Percentiles rank a stretch among this genome's conserved stretches.
phyloP scores from a whole-genome alignment of 1,284 basidiomycete species.

The Quambalaria eucalypti region DNA sequence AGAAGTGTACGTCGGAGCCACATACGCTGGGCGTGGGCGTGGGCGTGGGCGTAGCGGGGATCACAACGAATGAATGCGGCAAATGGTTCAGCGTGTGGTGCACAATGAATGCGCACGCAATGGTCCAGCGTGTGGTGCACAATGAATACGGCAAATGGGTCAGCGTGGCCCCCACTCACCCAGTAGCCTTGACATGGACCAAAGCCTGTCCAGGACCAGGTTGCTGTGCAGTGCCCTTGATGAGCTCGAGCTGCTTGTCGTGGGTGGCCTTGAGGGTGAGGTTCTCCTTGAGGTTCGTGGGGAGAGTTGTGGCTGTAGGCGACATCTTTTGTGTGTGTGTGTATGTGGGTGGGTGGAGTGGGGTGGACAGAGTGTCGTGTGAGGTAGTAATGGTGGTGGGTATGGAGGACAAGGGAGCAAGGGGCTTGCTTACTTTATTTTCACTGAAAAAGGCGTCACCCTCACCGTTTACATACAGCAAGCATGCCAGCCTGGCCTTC shows the following conservation, averaged over 20 bases:
- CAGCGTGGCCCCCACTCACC: constrained; percentile 11
- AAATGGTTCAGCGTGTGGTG: too few relatives aligned
- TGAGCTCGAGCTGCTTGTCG: constrained; percentile 34
- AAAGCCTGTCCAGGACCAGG: constrained; percentile 38
- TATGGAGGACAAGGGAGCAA: too few relatives aligned
- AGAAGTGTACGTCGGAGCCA: constrained; percentile 53
- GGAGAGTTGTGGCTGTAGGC: not conserved
- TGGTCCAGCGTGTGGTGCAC: not conserved
- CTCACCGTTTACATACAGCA: too few relatives aligned
- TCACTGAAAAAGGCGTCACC: too few relatives aligned
- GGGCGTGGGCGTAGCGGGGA: too few relatives aligned
- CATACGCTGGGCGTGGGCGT: constrained; percentile 1
- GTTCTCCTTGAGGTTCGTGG: constrained; percentile 19
- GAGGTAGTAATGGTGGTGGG: too few relatives aligned
- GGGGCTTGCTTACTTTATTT: too few relatives aligned
- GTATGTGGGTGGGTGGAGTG: too few relatives aligned
- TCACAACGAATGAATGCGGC: too few relatives aligned
- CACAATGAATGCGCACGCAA: not conserved
- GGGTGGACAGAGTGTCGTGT: too few relatives aligned
- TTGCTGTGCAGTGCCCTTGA: constrained; percentile 17
- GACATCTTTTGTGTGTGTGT: too few relatives aligned
- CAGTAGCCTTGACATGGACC: constrained; percentile 39
- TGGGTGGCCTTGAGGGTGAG: constrained; percentile 28
- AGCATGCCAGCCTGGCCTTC: too few relatives aligned
- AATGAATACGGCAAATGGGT: not conserved